A percentile compares a stretch with the other conserved stretches of the same genome.
phyloP scores from a whole-genome alignment of 331 rosid species.

The Rosa hybrid region DNA sequence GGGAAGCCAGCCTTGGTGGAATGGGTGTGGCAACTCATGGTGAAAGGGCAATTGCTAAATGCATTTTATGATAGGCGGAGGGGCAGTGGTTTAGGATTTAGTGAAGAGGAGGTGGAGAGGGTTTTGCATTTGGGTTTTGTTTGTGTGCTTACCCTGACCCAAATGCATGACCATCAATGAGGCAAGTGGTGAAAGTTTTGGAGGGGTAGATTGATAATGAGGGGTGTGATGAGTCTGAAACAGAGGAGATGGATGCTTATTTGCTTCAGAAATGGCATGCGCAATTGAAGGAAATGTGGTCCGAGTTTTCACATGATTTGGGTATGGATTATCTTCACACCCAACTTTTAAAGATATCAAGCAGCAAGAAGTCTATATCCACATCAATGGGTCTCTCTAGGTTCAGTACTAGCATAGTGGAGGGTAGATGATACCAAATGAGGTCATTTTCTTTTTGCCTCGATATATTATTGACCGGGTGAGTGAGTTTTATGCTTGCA shows the following conservation, averaged over 20 bases:
- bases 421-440: conserved; percentile 23
- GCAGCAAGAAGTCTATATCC: conserved; percentile 19
- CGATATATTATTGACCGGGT: too few species aligned
- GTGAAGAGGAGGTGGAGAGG: conserved; percentile 52
- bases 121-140: conserved; percentile 72
- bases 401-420: conserved; percentile 31
- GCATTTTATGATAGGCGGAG: conserved; percentile 62
- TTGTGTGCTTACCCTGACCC: conserved; percentile 74
- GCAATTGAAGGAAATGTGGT: conserved; percentile 44
- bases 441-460: too few species aligned
- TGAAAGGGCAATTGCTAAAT: conserved; percentile 37
- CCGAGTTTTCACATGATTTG: conserved; percentile 37
- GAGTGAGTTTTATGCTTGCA: too few species aligned
- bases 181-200: conserved; percentile 66
- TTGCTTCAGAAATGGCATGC: conserved; percentile 40
- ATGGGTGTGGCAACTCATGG: conserved; percentile 61
- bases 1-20: conserved; percentile 64
- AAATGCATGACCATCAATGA: conserved; percentile 65
- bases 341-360: conserved; percentile 69
- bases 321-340: conserved; percentile 44
- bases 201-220: conserved; percentile 47
- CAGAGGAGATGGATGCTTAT: conserved; percentile 50
- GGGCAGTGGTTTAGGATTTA: conserved; percentile 36
- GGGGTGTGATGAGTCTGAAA: conserved; percentile 36
- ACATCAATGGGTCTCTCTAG: conserved; percentile 52